Conservation (phyloP, 2,329 filamentous ascomycete genomes). For the Sordariomycetes sp. region DNA sequence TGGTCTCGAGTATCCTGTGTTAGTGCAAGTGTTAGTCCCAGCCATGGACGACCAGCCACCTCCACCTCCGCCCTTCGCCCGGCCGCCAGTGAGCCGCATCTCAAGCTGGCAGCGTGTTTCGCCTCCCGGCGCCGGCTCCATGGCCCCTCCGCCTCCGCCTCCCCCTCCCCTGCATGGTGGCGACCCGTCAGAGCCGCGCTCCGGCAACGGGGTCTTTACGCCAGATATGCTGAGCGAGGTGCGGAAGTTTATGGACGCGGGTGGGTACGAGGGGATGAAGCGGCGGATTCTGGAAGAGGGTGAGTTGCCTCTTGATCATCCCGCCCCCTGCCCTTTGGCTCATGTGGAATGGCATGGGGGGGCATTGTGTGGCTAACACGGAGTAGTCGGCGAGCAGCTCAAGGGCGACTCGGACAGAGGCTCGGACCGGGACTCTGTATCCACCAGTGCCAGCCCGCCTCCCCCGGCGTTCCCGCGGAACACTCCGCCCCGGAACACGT, state of each 20-base stretch:
- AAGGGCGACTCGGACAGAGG: conserved; percentile 1
- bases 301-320: background rate
- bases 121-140: background rate
- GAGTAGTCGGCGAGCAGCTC: conserved; percentile 2
- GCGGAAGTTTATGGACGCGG: background rate
- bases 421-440: background rate
- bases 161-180: background rate
- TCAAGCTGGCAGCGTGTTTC: background rate
- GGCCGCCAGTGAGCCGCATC: background rate
- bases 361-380: background rate
- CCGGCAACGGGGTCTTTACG: background rate
- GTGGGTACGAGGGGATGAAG: background rate
- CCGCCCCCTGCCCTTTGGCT: too few relatives aligned
- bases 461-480: background rate
- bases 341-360: too few relatives aligned
- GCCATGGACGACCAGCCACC: background rate
- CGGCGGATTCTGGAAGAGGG: conserved; percentile 7
- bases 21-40: background rate
- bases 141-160: background rate
- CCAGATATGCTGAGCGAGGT: background rate
- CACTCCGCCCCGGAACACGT: background rate
- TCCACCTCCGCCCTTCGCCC: background rate
- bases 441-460: background rate
- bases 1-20: background rate
- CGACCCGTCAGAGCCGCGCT: background rate